Base-by-base conservation (phyloP, 257 asterid species). In the Anisodus tanguticus region DNA sequence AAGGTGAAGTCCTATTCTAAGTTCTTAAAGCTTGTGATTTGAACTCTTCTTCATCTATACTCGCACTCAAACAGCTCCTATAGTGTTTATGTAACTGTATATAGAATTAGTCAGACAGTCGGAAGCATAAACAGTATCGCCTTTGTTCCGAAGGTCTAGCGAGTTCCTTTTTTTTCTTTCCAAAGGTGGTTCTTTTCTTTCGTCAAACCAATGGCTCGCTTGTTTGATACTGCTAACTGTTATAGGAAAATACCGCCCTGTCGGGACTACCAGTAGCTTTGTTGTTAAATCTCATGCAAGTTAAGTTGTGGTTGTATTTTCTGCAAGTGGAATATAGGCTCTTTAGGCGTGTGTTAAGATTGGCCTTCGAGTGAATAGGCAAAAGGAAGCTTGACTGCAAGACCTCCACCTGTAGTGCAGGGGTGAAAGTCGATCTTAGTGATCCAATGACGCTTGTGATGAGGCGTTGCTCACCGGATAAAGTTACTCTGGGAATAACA, bases 1-100 rank as follows among this genome's bases (percentile, higher is more conserved):
- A 77, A 77, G 64, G 82, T 77, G 82, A 74, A 49, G 4, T 74
- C 13, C 45, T 11, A 74, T 7, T 74, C 10, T 68, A 74, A 5
- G 4, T 3, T 74, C 45, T 74, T 22, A 49, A 49, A 22, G 43
- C 26, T 74, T 49, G 59, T 11, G 41, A 19, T 11, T 72, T 72
- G 80, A 47, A 49, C 58, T 72, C 43, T 74, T 74, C 80, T 74
- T 49, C 19, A 49, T 49, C 64, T 64, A 31, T 4, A 64, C 69
- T 58, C 9, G 6, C 64, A 58, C 9, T 22, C 22, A 58, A 58
- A 58, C 64, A 58, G 9, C 22, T 58, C 26, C 22, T 58, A 16
- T 16, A 6, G 64, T 6, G 22, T 5, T 58, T 58, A 7, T 58
- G 22, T 58, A 17, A 6, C 16, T 58, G 64, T 2, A 58, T 58